These are phyloP conservation scores for Puccinellia tenuiflora DNA, from an alignment of 176 grass and related monocot species.

Conservation along the genomic window DNA sequence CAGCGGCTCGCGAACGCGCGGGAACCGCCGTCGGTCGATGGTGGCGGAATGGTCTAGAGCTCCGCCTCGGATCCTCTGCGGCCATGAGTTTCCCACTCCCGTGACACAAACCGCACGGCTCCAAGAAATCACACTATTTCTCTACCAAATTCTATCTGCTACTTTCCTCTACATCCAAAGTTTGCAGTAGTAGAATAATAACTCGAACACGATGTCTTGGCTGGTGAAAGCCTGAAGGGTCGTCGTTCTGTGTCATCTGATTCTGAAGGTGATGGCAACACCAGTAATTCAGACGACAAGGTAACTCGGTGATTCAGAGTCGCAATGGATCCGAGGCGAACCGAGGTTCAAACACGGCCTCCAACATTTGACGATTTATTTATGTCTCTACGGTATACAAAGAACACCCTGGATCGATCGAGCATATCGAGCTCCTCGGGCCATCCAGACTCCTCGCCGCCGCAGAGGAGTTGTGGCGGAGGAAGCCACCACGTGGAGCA, in stretches of 20 bases:
- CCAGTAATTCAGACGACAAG: too few relatives aligned
- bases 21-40: constrained; percentile 39
- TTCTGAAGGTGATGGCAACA: too few relatives aligned
- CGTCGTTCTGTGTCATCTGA: too few relatives aligned
- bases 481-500: constrained; percentile 6
- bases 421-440: constrained; percentile 33
- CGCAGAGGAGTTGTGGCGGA: not conserved
- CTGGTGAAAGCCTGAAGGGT: not conserved
- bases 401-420: not conserved
- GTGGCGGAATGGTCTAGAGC: constrained; percentile 43
- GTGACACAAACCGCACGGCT: not conserved
- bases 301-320: not conserved
- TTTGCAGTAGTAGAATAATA: not conserved
- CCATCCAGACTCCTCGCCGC: not conserved
- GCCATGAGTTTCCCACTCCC: not conserved
- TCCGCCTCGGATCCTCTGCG: constrained; percentile 28
- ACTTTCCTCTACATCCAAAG: not conserved
- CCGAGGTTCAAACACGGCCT: not conserved
- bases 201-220: not conserved
- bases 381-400: not conserved
- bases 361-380: not conserved
- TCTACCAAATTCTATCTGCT: not conserved
- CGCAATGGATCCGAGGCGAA: constrained; percentile 24
- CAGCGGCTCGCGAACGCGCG: constrained; percentile 25
- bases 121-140: not conserved